phyloP scores from a whole-genome alignment of 805 yeast species.

The Wickerhamiella parazyma region DNA sequence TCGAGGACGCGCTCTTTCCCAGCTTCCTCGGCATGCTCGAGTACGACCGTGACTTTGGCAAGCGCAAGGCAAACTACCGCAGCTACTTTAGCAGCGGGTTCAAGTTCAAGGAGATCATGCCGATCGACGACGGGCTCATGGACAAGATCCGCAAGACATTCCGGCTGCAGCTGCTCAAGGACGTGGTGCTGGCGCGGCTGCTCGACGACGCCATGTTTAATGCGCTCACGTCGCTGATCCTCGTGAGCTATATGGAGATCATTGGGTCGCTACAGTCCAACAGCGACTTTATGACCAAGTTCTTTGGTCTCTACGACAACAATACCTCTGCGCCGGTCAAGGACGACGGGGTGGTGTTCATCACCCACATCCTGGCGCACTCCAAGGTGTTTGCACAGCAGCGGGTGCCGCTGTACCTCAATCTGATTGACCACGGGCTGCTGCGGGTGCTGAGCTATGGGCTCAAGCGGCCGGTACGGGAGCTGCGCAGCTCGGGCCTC shows the following conservation, averaged over 20 bases:
- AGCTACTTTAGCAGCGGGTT: conserved; percentile 44
- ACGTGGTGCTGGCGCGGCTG: conserved; percentile 69
- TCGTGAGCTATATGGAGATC: conserved; percentile 53
- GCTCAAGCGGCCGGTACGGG: conserved; percentile 35
- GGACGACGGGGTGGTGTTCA: conserved; percentile 54
- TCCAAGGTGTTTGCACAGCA: conserved; percentile 51
- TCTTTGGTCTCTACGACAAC: conserved; percentile 46
- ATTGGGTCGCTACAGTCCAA: conserved; percentile 43
- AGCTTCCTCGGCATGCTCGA: conserved; percentile 73
- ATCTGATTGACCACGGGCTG: conserved; percentile 53
- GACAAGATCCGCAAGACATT: conserved; percentile 55
- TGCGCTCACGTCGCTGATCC: conserved; percentile 52
- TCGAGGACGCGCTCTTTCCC: conserved; percentile 38
- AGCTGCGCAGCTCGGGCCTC: conserved; percentile 55
- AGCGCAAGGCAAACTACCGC: conserved; percentile 66
- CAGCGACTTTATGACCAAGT: conserved; percentile 37
- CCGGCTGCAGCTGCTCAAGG: conserved; percentile 67
- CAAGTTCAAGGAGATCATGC: conserved; percentile 58
- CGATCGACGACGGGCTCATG: conserved; percentile 40
- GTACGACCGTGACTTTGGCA: conserved; percentile 75
- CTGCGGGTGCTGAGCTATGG: conserved; percentile 62
- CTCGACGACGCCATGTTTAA: conserved; percentile 70
- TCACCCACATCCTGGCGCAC: conserved; percentile 67
- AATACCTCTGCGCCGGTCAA: conserved; percentile 8
- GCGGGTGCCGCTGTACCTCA: conserved; percentile 53